Base-by-base conservation (phyloP, 2,329 filamentous ascomycete genomes). In the Cordyceps sp. region DNA sequence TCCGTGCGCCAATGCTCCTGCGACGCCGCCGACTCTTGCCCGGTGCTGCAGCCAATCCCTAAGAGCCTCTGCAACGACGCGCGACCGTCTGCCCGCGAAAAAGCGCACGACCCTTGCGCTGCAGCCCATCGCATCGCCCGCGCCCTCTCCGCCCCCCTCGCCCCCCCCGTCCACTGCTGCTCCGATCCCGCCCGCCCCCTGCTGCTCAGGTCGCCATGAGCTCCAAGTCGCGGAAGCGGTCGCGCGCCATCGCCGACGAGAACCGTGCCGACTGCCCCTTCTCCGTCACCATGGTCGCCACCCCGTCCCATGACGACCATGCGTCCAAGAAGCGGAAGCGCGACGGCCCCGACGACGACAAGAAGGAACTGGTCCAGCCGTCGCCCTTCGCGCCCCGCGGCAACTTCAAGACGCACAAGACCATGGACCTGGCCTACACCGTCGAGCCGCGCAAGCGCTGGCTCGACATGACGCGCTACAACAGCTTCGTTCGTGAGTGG, bases 401-500 rank as follows among this genome's bases (percentile, higher is more conserved):
- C 45, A 62, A 59, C 41, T 71, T 73, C 52, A 68, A 62, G 43
- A 60, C 58, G 1, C 52, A 62, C 42, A 61, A 65, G 38, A 64
- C 57, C 19, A 59, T 73, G 62, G 65, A 70, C 37, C 50, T 69
- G 10, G 57, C 66, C 43, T 73, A 70, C 39, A 55, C 58, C 17
- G 61, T 73, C 21, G 59, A 64, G 33, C 67, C 67, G 4, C 53
- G 57, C 18, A 60, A 64, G 46, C 55, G 57, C 42, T 73, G 68
- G 68, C 53, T 58, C 18, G 63, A 68, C 31, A 72, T 72, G 67
- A 71, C 66, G 36, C 55, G 65, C 32, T 73, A 73, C 45, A 73
- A 71, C 38, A 72, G 68, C 47, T 73, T 73, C 38, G 66, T 72
- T 36, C 52, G 67, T 72, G 58, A 53, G 67, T 68, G 15, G 12